Percentiles rank a stretch among this genome's conserved stretches.
Evolutionary conservation across 208 protist genomes (phyloP).

Genomic region (Leishmania amazonensis): DNA sequence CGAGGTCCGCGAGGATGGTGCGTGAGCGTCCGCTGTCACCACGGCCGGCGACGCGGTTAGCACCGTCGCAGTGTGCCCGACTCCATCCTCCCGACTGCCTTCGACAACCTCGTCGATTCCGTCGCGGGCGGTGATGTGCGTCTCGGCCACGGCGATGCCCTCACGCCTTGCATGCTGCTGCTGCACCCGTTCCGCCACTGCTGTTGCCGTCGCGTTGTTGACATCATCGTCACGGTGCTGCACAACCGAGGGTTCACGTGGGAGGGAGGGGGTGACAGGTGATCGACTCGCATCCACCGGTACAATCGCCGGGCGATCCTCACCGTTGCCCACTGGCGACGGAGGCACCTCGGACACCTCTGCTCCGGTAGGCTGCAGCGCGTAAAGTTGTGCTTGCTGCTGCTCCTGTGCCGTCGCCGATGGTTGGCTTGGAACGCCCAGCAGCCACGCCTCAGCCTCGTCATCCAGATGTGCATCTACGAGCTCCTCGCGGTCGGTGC

Average conservation of each 20-base stretch:
- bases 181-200: background rate
- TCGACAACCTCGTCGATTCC: background rate
- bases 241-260: background rate
- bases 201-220: background rate
- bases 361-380: background rate
- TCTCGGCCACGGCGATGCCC: background rate
- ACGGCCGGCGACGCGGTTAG: background rate
- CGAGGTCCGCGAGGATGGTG: background rate
- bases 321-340: background rate
- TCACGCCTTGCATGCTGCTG: background rate
- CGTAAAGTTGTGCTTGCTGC: background rate
- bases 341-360: background rate
- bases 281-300: background rate
- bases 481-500: background rate
- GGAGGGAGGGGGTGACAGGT: background rate
- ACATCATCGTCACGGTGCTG: background rate
- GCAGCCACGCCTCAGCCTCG: slow-evolving; percentile 1
- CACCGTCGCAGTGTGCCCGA: background rate
- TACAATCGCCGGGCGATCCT: background rate
- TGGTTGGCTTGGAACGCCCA: background rate
- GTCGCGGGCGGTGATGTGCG: background rate
- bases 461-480: background rate
- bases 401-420: background rate
- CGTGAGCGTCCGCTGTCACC: background rate
- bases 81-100: background rate